Evolutionary conservation across 306 rosid genomes (phyloP).

Genomic region (Castanospermum australe): DNA sequence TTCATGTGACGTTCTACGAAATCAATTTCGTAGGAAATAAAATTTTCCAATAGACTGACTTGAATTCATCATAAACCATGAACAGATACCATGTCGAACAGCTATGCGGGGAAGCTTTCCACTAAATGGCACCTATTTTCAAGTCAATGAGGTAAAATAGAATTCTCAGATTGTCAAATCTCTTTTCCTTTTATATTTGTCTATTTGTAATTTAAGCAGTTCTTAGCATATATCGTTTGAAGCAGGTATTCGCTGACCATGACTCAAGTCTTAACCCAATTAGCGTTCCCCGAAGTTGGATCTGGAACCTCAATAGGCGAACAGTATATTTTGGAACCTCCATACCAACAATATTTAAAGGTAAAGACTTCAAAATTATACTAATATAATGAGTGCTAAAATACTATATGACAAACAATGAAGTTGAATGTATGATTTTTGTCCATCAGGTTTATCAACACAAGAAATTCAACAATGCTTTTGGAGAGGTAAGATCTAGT

Average conservation of each 20-base stretch:
- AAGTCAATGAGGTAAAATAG: conserved; percentile 84
- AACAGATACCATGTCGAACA: conserved; percentile 92
- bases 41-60: conserved; percentile 29
- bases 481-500: conserved; percentile 74
- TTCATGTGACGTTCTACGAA: too few relatives aligned
- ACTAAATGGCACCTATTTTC: conserved; percentile 93
- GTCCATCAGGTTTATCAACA: conserved; percentile 71
- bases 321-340: conserved; percentile 74
- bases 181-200: conserved; percentile 15
- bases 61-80: conserved; percentile 25
- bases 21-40: too few relatives aligned
- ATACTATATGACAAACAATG: background rate
- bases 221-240: conserved; percentile 2
- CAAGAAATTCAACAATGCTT: conserved; percentile 84
- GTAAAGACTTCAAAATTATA: conserved; percentile 35
- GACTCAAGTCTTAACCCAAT: conserved; percentile 57
- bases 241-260: conserved; percentile 67
- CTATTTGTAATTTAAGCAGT: conserved; percentile 19
- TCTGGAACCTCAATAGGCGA: conserved; percentile 60
- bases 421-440: conserved; percentile 32
- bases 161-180: background rate
- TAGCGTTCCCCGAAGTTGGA: conserved; percentile 61
- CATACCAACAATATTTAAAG: conserved; percentile 67
- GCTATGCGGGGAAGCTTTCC: conserved; percentile 97
- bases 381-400: background rate